Evolutionary conservation across 140 eudicot genomes (phyloP).

Genomic region (Anethum foeniculum): DNA sequence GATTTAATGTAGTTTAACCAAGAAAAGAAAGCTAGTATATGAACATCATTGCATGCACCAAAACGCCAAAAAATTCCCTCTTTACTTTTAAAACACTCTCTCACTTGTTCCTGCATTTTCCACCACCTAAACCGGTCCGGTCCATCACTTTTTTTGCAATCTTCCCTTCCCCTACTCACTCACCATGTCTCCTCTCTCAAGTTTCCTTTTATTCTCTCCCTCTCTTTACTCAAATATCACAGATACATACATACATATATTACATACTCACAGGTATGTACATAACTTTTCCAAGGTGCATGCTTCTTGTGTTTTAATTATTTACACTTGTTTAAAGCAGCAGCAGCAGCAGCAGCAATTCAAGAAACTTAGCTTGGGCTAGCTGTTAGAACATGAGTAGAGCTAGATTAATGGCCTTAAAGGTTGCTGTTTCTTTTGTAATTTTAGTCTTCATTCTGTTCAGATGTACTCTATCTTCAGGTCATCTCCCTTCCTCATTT

Average conservation of each 20-base stretch:
- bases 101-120: constrained; percentile 1
- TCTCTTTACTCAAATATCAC: neutral
- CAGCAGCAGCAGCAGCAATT: neutral
- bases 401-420: constrained; percentile 1
- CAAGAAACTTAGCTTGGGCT: neutral
- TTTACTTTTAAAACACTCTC: neutral
- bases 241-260: neutral
- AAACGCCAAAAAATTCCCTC: neutral
- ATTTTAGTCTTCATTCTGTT: neutral
- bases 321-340: neutral
- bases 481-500: neutral
- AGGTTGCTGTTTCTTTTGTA: constrained; percentile 3
- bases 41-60: neutral
- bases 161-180: neutral
- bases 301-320: neutral
- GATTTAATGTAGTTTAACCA: too few relatives aligned
- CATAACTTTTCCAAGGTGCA: neutral
- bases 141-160: neutral
- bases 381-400: neutral
- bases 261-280: neutral
- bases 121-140: neutral
- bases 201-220: constrained; percentile 7
- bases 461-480: constrained; percentile 12
- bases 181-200: constrained; percentile 9
- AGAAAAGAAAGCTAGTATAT: neutral